Base-by-base conservation (phyloP, 2,329 filamentous ascomycete genomes). In the Teratosphaeria pseudoeucalypti region DNA sequence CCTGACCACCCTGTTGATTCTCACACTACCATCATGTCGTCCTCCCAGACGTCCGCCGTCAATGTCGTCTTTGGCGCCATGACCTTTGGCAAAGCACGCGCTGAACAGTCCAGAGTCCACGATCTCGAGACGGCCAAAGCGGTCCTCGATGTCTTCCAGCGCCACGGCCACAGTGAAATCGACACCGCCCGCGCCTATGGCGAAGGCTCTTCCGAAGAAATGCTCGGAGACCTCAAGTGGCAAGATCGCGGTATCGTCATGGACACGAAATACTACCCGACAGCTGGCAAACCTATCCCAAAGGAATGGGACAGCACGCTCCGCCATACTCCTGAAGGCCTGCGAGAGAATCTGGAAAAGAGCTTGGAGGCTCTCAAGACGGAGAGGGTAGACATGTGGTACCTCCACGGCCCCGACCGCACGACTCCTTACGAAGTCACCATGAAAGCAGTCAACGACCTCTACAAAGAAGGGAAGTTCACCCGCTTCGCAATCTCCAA, bases 401-500 rank as follows among this genome's bases (percentile, higher is more conserved):
- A 82, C 60, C 73, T 82, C 2, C 79, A 82, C 62, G 75, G 72
- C 0, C 79, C 79, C 57, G 79, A 82, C 64, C 71, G 75, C n/a
- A 75, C 67, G 0, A 75, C 73, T 1, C 77, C 79, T 0, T 73
- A 75, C 56, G 75, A 77, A 56, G 74, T 76, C 5, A 80, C 79
- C 1, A 68, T 81, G n/a, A 67, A 70, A 6, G 78, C 72, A 29
- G 75, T 82, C 37, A 73, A 82, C 63, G 67, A 74, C 4, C 70
- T 82, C 0, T 69, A 78, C 67, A 63, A 75, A 27, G 73, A 77
- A 55, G 79, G 79, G 0, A 71, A 72, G 29, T 80, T 81, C 64
- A 67, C 68, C n/a, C 67, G 72, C 1, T 74, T 78, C 37, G 79
- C 77, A 0, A 67, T 81, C 49, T 75, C 72, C 59, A 81, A 81